Conservation (phyloP, 768 basidiomycete genomes). For the Grammothele lineata region DNA sequence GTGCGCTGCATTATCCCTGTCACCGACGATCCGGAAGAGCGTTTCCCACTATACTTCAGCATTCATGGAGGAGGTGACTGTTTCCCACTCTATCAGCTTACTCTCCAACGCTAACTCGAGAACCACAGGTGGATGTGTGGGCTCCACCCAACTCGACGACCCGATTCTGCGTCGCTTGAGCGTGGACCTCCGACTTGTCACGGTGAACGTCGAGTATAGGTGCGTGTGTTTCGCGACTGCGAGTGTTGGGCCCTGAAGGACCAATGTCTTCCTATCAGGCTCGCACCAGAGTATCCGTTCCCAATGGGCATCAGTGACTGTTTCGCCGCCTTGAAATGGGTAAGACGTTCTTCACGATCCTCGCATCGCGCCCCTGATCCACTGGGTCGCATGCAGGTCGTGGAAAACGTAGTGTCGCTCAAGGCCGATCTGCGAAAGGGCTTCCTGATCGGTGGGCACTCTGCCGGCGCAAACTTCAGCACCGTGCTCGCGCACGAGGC, state of each 20-base stretch:
- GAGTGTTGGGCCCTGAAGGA: too few species aligned
- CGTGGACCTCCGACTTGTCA: constrained; percentile 15
- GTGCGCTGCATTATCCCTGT: constrained; percentile 1
- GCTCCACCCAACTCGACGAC: constrained; percentile 16
- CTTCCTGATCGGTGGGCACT: constrained; percentile 24
- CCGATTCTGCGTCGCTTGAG: constrained; percentile 12
- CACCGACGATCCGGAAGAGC: background rate
- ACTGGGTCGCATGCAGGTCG: constrained; percentile 2
- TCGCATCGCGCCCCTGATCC: background rate
- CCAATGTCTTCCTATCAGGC: constrained; percentile 4
- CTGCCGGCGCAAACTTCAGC: constrained; percentile 23
- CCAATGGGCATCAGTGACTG: constrained; percentile 20
- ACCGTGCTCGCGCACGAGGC: constrained; percentile 21
- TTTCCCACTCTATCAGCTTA: background rate
- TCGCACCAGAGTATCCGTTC: constrained; percentile 24
- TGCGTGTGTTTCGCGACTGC: background rate
- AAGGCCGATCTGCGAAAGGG: constrained; percentile 19
- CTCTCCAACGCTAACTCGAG: background rate
- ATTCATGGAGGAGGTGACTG: constrained; percentile 13
- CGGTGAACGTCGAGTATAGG: constrained; percentile 19
- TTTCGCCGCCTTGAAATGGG: constrained; percentile 23
- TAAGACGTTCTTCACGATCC: background rate
- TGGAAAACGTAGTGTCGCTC: constrained; percentile 7
- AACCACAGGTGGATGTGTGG: constrained; percentile 8
- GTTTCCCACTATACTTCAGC: constrained; percentile 8